Evolutionary conservation across 2,329 filamentous ascomycete species (phyloP), one percentile per base, ranked within the genome.

Genomic region (Lasiodiplodia hormozganensis): DNA sequence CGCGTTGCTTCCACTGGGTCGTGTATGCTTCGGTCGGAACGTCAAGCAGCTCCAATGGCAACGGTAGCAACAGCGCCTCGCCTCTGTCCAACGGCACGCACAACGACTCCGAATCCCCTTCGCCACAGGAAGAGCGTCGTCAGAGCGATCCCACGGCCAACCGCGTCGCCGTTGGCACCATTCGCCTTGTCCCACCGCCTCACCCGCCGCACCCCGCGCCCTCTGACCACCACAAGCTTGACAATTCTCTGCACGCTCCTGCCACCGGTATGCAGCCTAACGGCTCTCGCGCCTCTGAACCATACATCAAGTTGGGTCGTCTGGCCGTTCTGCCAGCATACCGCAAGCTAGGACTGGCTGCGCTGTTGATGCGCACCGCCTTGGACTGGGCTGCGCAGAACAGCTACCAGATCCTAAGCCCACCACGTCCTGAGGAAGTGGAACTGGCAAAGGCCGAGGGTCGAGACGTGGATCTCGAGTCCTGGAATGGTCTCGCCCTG

Each of bases 1-100:
- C 85, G 0, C 87, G 92, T 43, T 90, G 89, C 72, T 95, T 90
- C 81, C 94, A 97, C 79, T 97, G 93, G 92, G 90, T 97, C 36
- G 84, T 90, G n/a, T 97, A 97, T 79, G 88, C 88, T 58, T 89
- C 85, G 18, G 85, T 91, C 68, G 78, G 76, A 69, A 85, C 86
- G 66, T 70, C 73, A 18, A 62, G 58, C 58, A 5, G 83, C 31
- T 34, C 31, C 31, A 34, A 34, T 34, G 31, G 31, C 31, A 34
- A 34, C 85, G 76, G 73, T 81, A 54, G 81, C 34, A 82, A 87
- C 65, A 21, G 54, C 34, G 34, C 43, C 25, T 47, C 49, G 23
- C 51, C 67, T 23, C 40, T 36, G 14, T 40, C 66, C 25, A 34
- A 62, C 14, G 62, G 54, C 64, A 36, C 38, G 18, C 80, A n/a